Conservation (phyloP, 805 yeast species). For the Ogataea degrootiae region DNA sequence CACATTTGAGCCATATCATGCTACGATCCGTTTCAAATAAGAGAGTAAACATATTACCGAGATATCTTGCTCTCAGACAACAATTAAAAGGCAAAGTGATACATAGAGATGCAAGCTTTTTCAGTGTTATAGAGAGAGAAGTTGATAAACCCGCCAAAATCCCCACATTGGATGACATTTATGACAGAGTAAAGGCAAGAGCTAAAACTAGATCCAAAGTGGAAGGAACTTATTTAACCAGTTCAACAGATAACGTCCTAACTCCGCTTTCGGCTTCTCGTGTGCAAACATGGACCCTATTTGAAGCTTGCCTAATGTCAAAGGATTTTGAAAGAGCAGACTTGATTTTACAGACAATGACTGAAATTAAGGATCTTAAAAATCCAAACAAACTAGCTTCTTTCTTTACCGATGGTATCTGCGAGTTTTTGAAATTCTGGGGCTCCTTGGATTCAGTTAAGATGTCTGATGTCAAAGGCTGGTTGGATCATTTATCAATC, state of each 20-base stretch:
- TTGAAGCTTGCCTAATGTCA: constrained; percentile 72
- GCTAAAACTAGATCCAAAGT: constrained; percentile 1
- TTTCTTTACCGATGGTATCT: constrained; percentile 61
- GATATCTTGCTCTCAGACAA: no score
- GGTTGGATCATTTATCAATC: constrained; percentile 21
- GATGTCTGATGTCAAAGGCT: constrained; percentile 18
- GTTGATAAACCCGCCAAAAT: not conserved
- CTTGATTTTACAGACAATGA: constrained; percentile 57
- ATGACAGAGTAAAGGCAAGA: constrained; percentile 5
- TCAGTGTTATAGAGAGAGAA: not conserved
- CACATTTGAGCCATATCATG: no score
- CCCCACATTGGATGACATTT: constrained; percentile 11
- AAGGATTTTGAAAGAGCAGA: constrained; percentile 67
- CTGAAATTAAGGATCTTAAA: constrained; percentile 36
- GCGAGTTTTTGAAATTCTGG: constrained; percentile 49
- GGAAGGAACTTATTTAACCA: constrained; percentile 7
- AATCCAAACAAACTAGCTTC: constrained; percentile 20
- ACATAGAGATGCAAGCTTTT: constrained; percentile 10
- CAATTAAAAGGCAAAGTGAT: no score
- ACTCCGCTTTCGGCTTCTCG: constrained; percentile 23
- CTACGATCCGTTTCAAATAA: no score
- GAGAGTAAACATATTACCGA: no score
- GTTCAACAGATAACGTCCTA: constrained; percentile 23
- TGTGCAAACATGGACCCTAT: constrained; percentile 51
- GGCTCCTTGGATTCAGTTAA: constrained; percentile 25